phyloP scores from a whole-genome alignment of 2,329 filamentous ascomycete species.

The Pyrenophora teres region DNA sequence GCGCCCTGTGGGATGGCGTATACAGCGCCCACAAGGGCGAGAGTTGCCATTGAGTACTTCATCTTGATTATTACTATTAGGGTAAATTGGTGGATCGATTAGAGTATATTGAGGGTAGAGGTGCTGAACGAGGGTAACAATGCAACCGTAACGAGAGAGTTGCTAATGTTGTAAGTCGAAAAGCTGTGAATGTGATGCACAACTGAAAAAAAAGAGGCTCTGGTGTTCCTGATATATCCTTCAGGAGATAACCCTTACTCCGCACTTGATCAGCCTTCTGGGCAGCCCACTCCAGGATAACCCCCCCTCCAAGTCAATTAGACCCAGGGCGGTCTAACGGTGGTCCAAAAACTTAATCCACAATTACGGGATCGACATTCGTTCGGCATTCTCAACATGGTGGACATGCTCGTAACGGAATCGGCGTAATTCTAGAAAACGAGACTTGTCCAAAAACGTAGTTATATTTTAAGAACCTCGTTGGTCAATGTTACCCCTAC shows the following conservation, averaged over 20 bases:
- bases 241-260: constrained; percentile 21
- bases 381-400: constrained; percentile 13
- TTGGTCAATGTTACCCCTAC: constrained; percentile 22
- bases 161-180: constrained; percentile 23
- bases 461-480: constrained; percentile 16
- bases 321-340: constrained; percentile 30
- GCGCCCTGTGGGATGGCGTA: constrained; percentile 24
- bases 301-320: constrained; percentile 34
- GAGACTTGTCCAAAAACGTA: constrained; percentile 20
- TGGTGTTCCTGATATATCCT: constrained; percentile 36
- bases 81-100: constrained; percentile 16
- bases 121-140: constrained; percentile 36
- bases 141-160: constrained; percentile 49
- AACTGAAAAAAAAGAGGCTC: constrained; percentile 5
- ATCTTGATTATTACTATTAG: constrained; percentile 29
- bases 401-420: constrained; percentile 22
- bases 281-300: constrained; percentile 16
- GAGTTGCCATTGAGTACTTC: constrained; percentile 35
- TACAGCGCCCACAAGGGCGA: constrained; percentile 41
- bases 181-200: background rate
- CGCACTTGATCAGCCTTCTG: constrained; percentile 29
- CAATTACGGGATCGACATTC: constrained; percentile 14
- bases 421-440: constrained; percentile 21
- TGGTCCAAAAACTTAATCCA: constrained; percentile 20
- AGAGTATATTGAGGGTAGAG: constrained; percentile 17